phyloP scores from a whole-genome alignment of 495 filamentous ascomycete species.

The Bathelium albidoporum region DNA sequence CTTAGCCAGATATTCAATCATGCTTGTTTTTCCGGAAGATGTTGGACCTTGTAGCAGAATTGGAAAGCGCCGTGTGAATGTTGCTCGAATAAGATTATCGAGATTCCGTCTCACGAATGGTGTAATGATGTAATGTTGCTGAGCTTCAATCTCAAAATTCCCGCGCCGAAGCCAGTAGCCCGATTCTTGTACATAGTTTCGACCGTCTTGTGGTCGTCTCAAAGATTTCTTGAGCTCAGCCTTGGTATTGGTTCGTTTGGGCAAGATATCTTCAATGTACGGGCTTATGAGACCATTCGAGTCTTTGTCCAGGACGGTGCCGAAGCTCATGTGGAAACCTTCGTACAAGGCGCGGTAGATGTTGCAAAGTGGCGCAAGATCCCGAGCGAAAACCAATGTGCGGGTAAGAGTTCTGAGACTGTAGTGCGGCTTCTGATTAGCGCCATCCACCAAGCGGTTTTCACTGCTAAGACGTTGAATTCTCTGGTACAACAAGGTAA shows the following conservation, averaged over 20 bases:
- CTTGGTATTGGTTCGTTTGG: slow-evolving; percentile 51
- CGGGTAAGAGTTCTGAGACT: slow-evolving; percentile 91
- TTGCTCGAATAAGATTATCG: slow-evolving; percentile 83
- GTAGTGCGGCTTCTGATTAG: slow-evolving; percentile 88
- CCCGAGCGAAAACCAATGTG: slow-evolving; percentile 72
- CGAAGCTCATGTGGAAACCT: slow-evolving; percentile 96
- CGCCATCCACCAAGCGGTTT: slow-evolving; percentile 82
- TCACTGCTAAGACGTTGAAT: slow-evolving; percentile 70
- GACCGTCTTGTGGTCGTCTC: slow-evolving; percentile 61
- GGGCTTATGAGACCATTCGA: slow-evolving; percentile 71
- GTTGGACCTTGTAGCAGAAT: slow-evolving; percentile 96
- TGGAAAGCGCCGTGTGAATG: slow-evolving; percentile 82
- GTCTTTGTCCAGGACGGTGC: slow-evolving; percentile 68
- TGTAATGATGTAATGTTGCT: slow-evolving; percentile 89
- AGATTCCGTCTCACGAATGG: slow-evolving; percentile 91
- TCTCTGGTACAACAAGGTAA: slow-evolving; percentile 75
- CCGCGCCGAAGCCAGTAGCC: slow-evolving; percentile 90
- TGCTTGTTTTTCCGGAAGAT: slow-evolving; percentile 94
- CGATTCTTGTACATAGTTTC: slow-evolving; percentile 73
- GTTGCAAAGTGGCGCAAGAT: slow-evolving; percentile 78
- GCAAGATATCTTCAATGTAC: slow-evolving; percentile 69
- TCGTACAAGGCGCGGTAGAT: slow-evolving; percentile 80
- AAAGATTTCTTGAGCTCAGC: slow-evolving; percentile 65
- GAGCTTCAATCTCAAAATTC: slow-evolving; percentile 49
- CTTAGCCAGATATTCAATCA: slow-evolving; percentile 96